Evolutionary conservation across 2,329 filamentous ascomycete genomes (phyloP), one percentile per base, ranked within the genome.

Genomic region (Paracorniculantispora psalliotae): DNA sequence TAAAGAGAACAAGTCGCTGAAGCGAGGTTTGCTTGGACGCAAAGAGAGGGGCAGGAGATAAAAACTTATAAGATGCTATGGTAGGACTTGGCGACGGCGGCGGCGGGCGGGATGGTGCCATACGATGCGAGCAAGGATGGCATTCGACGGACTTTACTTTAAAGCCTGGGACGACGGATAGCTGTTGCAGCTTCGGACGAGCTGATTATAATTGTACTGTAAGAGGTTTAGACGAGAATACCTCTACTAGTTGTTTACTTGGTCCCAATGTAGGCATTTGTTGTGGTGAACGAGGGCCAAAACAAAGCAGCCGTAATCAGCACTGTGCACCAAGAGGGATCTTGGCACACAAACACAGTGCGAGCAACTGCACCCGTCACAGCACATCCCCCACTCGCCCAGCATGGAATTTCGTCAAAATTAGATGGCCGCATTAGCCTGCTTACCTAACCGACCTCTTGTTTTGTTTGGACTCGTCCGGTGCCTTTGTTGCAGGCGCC

Each of bases 401-500:
- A 3, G 43, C 44, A 50, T 65, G 66, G 66, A 67, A 68, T 68
- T 65, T 60, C 56, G 39, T 46, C 51, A 64, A 64, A n/a, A 67
- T 67, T 63, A 63, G 21, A 55, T 52, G 35, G 19, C 13, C 25
- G 56, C 61, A 55, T 17, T 44, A n/a, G n/a, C n/a, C 50, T 61
- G 61, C 66, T 68, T 65, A 67, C 62, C 57, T 67, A 68, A 66
- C 37, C 57, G 57, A 33, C 25, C 61, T 63, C n/a, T 61, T 59
- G 51, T 59, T 47, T 58, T 58, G 56, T 39, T 46, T 58, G 39
- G 44, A 33, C 30, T 12, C 25, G 19, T 8, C 23, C n/a, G 21
- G 26, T 54, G 51, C 13, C 49, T 41, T 50, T 57, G 59, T 19
- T 46, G 43, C 7, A 7, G 8, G 12, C 7, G 30, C n/a, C 28